A percentile compares a stretch with the other conserved stretches of the same genome.
phyloP scores from a whole-genome alignment of 768 basidiomycete species.

The Xerocomus brunneocitrinus region DNA sequence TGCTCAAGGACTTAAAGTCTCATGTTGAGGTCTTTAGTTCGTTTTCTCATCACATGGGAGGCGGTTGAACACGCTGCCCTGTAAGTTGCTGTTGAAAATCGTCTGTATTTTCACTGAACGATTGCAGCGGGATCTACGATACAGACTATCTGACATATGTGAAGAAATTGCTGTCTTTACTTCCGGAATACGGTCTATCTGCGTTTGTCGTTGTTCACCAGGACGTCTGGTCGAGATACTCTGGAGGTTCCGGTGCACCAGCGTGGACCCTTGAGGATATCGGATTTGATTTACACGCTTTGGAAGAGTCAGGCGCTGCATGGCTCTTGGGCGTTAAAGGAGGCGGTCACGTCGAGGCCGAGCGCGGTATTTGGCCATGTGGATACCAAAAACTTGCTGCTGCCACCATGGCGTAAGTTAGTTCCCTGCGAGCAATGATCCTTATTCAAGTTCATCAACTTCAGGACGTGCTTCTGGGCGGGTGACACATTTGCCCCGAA shows the following conservation, averaged over 20 bases:
- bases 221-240: conserved; percentile 94
- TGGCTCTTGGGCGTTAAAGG: conserved; percentile 80
- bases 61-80: conserved; percentile 91
- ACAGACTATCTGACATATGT: conserved; percentile 78
- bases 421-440: background rate
- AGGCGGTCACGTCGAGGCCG: conserved; percentile 69
- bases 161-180: conserved; percentile 56
- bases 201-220: conserved; percentile 86
- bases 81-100: conserved; percentile 45
- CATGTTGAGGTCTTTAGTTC: conserved; percentile 43
- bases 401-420: conserved; percentile 82
- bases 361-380: conserved; percentile 87
- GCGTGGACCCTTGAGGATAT: conserved; percentile 89
- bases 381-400: conserved; percentile 94
- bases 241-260: conserved; percentile 93
- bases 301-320: conserved; percentile 83
- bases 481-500: conserved; percentile 84
- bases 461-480: conserved; percentile 89
- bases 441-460: background rate
- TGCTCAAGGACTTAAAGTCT: background rate
- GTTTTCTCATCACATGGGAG: conserved; percentile 96
- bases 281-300: conserved; percentile 76
- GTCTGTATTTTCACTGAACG: background rate
- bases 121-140: conserved; percentile 75
- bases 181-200: conserved; percentile 67